Conservation (phyloP, 2,329 filamentous ascomycete genomes). For the Scytalidium sp. region DNA sequence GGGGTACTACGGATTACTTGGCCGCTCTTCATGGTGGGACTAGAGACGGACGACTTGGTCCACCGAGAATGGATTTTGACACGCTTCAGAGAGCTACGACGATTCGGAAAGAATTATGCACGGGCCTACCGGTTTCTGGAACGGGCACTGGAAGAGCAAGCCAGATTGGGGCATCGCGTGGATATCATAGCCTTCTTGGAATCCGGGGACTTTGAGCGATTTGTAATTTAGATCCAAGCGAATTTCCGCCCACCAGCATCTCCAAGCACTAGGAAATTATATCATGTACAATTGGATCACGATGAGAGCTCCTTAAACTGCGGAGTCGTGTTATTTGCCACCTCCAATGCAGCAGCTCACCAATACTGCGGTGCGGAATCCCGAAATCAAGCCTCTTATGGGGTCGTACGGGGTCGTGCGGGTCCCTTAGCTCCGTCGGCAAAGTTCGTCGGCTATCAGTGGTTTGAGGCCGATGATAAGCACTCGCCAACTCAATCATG, state of each 20-base stretch:
- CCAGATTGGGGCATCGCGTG: background rate
- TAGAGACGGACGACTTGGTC: conserved; percentile 31
- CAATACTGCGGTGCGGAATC: background rate
- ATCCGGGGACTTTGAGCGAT: background rate
- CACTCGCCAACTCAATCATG: no score
- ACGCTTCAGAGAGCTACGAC: conserved; percentile 26
- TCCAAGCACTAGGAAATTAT: no score
- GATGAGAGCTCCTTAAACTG: no score
- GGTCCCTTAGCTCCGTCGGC: no score
- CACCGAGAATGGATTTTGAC: conserved; percentile 32
- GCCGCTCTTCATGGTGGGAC: conserved; percentile 32
- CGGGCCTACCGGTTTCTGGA: conserved; percentile 27
- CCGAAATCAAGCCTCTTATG: background rate
- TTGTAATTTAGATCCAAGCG: conserved; percentile 1
- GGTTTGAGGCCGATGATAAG: no score
- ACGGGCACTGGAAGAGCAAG: conserved; percentile 16
- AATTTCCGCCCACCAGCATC: no score
- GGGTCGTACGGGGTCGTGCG: background rate
- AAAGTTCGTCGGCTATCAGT: no score
- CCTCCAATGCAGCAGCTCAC: background rate
- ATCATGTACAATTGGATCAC: no score
- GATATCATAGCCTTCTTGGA: background rate
- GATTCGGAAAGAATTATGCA: conserved; percentile 30
- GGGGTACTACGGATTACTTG: conserved; percentile 30
- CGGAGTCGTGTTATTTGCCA: no score